These are phyloP conservation scores for Cymbidium sinense DNA, from an alignment of 106 monocot genomes.

Conservation along the genomic window DNA sequence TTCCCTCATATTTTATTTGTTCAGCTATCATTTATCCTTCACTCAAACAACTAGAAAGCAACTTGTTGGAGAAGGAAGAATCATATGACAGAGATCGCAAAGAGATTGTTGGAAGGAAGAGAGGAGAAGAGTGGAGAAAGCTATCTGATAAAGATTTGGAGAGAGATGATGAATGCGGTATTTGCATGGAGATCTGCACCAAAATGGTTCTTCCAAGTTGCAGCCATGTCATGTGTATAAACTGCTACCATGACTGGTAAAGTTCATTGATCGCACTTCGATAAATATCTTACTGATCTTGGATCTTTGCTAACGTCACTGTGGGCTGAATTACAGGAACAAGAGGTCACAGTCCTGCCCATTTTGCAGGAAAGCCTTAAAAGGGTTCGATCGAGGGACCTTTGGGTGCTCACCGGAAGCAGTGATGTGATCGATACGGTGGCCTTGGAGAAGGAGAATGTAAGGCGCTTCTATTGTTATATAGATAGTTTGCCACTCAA, in stretches of 20 bases:
- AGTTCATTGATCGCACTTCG: not conserved
- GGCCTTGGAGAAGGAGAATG: conserved; percentile 65
- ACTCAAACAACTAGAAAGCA: conserved; percentile 67
- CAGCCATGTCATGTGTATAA: conserved; percentile 96
- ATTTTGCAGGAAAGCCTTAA: conserved; percentile 82
- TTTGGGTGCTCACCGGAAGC: conserved; percentile 73
- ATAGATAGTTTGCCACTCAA: conserved; percentile 74
- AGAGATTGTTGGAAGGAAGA: conserved; percentile 34
- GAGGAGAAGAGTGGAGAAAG: conserved; percentile 36
- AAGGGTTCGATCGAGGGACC: conserved; percentile 70
- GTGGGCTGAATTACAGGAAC: conserved; percentile 39
- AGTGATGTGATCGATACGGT: conserved; percentile 57
- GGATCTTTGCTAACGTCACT: not conserved
- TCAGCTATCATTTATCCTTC: conserved; percentile 80
- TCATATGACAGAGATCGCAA: conserved; percentile 19
- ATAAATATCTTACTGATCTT: not conserved
- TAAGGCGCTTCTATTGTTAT: conserved; percentile 54
- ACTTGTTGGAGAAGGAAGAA: conserved; percentile 37
- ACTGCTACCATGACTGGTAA: conserved; percentile 93
- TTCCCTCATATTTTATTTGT: not conserved
- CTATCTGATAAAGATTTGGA: conserved; percentile 43
- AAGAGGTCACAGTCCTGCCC: conserved; percentile 73
- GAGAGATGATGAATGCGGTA: conserved; percentile 77
- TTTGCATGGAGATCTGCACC: conserved; percentile 78
- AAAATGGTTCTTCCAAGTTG: conserved; percentile 88